phyloP scores from a whole-genome alignment of 106 monocot species.

The Hemerocallis citrina region DNA sequence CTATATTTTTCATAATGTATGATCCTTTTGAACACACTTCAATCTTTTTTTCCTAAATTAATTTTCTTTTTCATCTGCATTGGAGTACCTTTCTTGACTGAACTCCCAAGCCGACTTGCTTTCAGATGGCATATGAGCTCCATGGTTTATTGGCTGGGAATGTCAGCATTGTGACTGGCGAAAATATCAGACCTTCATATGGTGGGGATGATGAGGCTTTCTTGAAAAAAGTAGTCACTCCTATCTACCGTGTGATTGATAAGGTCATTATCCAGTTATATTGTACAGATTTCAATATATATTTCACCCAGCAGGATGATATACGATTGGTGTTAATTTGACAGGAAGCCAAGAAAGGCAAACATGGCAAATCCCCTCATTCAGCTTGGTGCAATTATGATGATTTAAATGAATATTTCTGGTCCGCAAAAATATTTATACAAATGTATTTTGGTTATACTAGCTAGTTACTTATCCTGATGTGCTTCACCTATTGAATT shows the following conservation, averaged over 20 bases:
- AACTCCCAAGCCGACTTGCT: slow-evolving; percentile 1
- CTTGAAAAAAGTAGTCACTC: slow-evolving; percentile 85
- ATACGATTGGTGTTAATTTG: slow-evolving; percentile 11
- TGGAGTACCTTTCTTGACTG: background rate
- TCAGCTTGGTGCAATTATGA: slow-evolving; percentile 98
- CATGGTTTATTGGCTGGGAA: slow-evolving; percentile 88
- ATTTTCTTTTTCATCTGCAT: background rate
- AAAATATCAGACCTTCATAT: slow-evolving; percentile 90
- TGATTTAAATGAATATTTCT: slow-evolving; percentile 99
- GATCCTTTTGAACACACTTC: background rate
- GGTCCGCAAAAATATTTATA: slow-evolving; percentile 28
- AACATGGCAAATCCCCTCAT: slow-evolving; percentile 84
- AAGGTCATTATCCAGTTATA: slow-evolving; percentile 37
- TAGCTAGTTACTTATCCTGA: background rate
- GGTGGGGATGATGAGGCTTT: slow-evolving; percentile 96
- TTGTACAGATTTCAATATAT: background rate
- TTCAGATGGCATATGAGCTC: slow-evolving; percentile 97
- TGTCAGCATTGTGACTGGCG: slow-evolving; percentile 93
- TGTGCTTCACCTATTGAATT: background rate
- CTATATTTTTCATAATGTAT: slow-evolving; percentile 97
- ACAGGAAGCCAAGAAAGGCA: slow-evolving; percentile 87
- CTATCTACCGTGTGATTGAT: slow-evolving; percentile 88
- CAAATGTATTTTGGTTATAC: background rate
- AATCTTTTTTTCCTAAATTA: slow-evolving; percentile 2
- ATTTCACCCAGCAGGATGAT: background rate